phyloP scores from a whole-genome alignment of 2,329 filamentous ascomycete species.

The Harringtonia lauricola region DNA sequence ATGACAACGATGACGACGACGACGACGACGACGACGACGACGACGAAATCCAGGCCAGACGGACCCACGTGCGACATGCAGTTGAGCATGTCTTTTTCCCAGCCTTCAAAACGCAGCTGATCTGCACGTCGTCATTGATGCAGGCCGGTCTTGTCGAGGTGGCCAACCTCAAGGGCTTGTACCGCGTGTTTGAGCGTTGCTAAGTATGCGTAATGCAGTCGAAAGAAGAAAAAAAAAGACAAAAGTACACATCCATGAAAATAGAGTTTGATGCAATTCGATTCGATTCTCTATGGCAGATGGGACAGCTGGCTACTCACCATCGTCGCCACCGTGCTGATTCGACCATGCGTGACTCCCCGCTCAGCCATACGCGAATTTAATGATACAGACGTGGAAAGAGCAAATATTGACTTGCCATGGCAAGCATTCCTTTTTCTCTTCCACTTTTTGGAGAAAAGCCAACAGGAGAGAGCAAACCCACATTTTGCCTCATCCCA shows the following conservation, averaged over 20 bases:
- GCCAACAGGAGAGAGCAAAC: too few species aligned
- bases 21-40: constrained; percentile 23
- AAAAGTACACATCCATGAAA: not conserved
- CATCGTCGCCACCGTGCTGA: too few species aligned
- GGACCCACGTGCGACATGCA: constrained; percentile 59
- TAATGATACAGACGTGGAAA: too few species aligned
- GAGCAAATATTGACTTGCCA: too few species aligned
- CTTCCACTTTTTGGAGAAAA: too few species aligned
- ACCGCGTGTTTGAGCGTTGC: constrained; percentile 90
- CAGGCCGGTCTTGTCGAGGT: constrained; percentile 70
- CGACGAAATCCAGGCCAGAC: constrained; percentile 43
- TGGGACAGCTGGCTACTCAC: too few species aligned
- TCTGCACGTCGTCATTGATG: constrained; percentile 71
- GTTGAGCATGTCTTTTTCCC: constrained; percentile 86
- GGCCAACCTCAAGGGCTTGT: constrained; percentile 84
- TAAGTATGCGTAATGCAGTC: constrained; percentile 26
- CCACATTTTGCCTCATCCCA: not conserved
- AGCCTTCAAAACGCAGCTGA: constrained; percentile 69
- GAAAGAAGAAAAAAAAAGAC: not conserved
- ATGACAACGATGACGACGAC: too few species aligned
- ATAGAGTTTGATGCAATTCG: too few species aligned
- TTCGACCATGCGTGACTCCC: too few species aligned
- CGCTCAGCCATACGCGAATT: too few species aligned
- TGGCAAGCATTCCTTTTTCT: too few species aligned
- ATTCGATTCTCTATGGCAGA: too few species aligned